These are phyloP conservation scores for Pelargonium fulgidum DNA, from an alignment of 441 rosid species.

Conservation along the genomic window DNA sequence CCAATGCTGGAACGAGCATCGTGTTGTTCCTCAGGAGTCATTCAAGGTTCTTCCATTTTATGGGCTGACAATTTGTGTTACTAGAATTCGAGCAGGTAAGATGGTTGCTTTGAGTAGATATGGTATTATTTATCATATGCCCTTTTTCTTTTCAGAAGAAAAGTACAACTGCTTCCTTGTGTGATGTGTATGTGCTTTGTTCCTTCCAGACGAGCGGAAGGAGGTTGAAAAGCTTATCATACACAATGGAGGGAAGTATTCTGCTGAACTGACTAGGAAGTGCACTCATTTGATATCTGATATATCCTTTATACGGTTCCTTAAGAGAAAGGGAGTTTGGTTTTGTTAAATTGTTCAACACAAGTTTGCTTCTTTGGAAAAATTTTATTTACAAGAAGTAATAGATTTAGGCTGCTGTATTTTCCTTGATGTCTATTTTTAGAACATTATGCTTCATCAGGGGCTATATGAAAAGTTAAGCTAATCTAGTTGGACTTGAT, in stretches of 20 bases:
- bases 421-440: too few species aligned
- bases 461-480: not conserved
- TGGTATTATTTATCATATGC: not conserved
- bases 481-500: not conserved
- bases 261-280: constrained; percentile 70
- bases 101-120: constrained; percentile 8
- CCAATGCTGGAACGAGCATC: constrained; percentile 94
- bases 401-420: not conserved
- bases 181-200: constrained; percentile 14
- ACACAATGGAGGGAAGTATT: constrained; percentile 85
- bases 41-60: constrained; percentile 83
- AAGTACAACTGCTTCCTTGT: not conserved
- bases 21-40: constrained; percentile 85
- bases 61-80: constrained; percentile 77
- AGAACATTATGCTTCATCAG: too few species aligned
- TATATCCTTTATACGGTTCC: constrained; percentile 60
- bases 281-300: constrained; percentile 94
- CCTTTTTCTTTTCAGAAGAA: not conserved
- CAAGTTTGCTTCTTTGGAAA: not conserved
- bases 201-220: constrained; percentile 67
- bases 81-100: constrained; percentile 71
- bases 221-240: constrained; percentile 54
- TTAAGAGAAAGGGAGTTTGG: constrained; percentile 11
- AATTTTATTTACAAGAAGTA: too few species aligned
- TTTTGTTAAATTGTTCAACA: constrained; percentile 7